Conservation (phyloP, 768 basidiomycete species). For the Goffeauzyma gilvescens region DNA sequence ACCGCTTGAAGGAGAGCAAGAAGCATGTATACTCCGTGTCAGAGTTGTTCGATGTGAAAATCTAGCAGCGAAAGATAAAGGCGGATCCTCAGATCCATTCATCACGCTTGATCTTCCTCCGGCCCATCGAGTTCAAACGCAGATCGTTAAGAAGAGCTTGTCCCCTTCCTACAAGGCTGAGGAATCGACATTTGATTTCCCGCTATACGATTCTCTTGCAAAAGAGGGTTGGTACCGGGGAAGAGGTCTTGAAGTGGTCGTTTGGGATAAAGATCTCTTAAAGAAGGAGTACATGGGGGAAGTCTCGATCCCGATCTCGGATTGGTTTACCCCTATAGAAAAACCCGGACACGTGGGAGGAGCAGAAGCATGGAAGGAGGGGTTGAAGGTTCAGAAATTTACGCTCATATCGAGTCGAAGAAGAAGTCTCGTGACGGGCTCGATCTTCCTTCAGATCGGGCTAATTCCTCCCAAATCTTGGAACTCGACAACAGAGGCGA, state of each 20-base stretch:
- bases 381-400: conserved; percentile 33
- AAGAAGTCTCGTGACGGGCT: conserved; percentile 39
- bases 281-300: conserved; percentile 91
- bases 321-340: conserved; percentile 45
- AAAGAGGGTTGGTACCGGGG: conserved; percentile 34
- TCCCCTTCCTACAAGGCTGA: conserved; percentile 49
- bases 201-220: conserved; percentile 56
- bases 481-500: too few relatives aligned
- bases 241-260: conserved; percentile 49
- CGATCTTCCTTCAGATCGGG: conserved; percentile 45
- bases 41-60: conserved; percentile 26
- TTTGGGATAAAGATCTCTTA: conserved; percentile 72
- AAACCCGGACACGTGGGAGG: conserved; percentile 32
- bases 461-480: too few relatives aligned
- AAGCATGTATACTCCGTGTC: conserved; percentile 23
- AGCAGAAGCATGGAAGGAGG: conserved; percentile 37
- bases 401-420: conserved; percentile 38
- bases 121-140: conserved; percentile 50
- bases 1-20: conserved; percentile 29
- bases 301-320: conserved; percentile 51
- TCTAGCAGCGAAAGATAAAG: conserved; percentile 27
- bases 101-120: conserved; percentile 47
- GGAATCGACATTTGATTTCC: conserved; percentile 76
- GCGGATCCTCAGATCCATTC: conserved; percentile 10
- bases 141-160: conserved; percentile 51